Evolutionary conservation across 768 basidiomycete species (phyloP), one percentile per base, ranked within the genome.

Genomic region (Agrocybe pediades): DNA sequence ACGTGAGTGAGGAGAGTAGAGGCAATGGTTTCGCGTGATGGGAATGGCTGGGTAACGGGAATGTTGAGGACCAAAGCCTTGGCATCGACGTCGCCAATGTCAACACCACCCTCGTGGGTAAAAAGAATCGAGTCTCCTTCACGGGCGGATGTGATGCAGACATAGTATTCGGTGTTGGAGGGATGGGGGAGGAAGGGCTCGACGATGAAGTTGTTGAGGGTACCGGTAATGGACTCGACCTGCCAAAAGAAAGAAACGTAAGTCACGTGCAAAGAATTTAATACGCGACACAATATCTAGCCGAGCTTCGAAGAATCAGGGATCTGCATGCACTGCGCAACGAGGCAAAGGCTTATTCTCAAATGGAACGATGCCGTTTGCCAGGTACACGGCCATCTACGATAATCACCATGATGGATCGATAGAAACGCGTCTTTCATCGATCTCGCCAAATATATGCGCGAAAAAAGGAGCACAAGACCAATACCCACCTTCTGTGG

Each of bases 141-240:
- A 58, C 97, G 92, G 21, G 83, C 87, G 15, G 96, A 98, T 74
- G 87, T 98, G 74, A 99, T 90, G 77, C 96, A 98, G 68, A 99
- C 90, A 71, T 98, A 99, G 77, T 92, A 98, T 71, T 98, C 97
- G 54, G 94, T 90, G 68, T 94, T 81, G 48, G 92, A 84, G 2
- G 92, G 87, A 68, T 98, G 96, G 44, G 96, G 96, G 49, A 95
- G 80, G 86, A 99, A 97, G n/a, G 96, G 96, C 74, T 99, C 96
- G 60, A 98, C 83, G 72, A 99, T 98, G 77, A 99, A 98, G 71
- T 88, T 97, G 80, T 88, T 95, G 60, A 99, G 82, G 27, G 92
- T 94, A 56, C 96, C 96, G n/a, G 89, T 91, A 57, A 92, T 86
- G 42, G 88, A 82, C 76, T 97, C 97, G 55, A 98, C 96, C 90